Conservation (phyloP, 805 yeast genomes). For the Diddensiella caesifluorescens region DNA sequence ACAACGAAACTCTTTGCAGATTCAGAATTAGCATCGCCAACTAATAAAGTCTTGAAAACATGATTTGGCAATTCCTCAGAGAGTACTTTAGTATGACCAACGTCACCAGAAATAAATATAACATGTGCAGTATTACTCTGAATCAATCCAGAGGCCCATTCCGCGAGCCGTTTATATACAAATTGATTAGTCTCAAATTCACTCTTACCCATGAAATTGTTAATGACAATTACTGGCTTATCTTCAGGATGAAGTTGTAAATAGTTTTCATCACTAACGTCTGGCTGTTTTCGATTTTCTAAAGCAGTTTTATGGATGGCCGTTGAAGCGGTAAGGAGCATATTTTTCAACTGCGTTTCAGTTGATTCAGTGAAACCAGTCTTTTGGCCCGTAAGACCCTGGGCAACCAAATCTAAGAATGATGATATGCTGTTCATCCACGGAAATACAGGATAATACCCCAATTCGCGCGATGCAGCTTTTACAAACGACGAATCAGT, state of each 20-base stretch:
- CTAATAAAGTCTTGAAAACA: constrained; percentile 66
- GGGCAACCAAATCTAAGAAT: constrained; percentile 77
- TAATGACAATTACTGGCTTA: constrained; percentile 81
- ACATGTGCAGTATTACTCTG: constrained; percentile 85
- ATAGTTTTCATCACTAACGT: constrained; percentile 59
- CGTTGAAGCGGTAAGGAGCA: constrained; percentile 63
- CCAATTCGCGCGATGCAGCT: constrained; percentile 67
- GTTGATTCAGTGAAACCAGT: constrained; percentile 81
- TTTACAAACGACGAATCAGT: constrained; percentile 65
- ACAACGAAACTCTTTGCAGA: constrained; percentile 58
- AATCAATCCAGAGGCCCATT: constrained; percentile 80
- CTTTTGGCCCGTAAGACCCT: constrained; percentile 90
- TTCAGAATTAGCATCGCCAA: constrained; percentile 74
- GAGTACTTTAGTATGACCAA: constrained; percentile 65
- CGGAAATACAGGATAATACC: constrained; percentile 90
- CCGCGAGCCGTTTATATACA: constrained; percentile 68
- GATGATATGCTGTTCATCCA: constrained; percentile 81
- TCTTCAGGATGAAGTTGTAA: constrained; percentile 78
- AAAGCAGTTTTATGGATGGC: constrained; percentile 66
- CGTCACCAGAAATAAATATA: constrained; percentile 78
- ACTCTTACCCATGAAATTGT: constrained; percentile 59
- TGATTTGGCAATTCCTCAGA: constrained; percentile 77
- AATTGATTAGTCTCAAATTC: constrained; percentile 60
- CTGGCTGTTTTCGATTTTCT: constrained; percentile 13
- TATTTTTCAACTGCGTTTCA: constrained; percentile 75